Percentiles rank a stretch among this genome's conserved stretches.
Evolutionary conservation across 495 filamentous ascomycete species (phyloP).

Genomic region (Penicillium ucsense): DNA sequence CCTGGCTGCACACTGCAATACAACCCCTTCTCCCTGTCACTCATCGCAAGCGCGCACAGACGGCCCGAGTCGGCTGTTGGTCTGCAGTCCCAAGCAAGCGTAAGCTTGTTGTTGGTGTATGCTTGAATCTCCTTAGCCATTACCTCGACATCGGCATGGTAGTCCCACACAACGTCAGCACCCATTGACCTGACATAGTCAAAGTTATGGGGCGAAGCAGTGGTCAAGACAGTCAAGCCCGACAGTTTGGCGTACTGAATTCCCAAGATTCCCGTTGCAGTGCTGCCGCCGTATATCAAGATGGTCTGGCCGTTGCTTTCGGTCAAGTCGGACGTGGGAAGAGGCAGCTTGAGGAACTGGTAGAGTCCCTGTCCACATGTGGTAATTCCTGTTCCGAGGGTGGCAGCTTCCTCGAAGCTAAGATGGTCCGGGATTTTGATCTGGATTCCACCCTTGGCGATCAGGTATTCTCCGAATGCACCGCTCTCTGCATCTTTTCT

Average conservation of each 20-base stretch:
- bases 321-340: constrained; percentile 1
- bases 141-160: constrained; percentile 14
- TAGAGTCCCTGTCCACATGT: constrained; percentile 31
- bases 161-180: constrained; percentile 35
- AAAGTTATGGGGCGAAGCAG: constrained; percentile 28
- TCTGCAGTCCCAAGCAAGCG: too few relatives aligned
- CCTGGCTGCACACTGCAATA: too few relatives aligned
- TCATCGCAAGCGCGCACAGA: too few relatives aligned
- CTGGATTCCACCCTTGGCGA: constrained; percentile 40
- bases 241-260: constrained; percentile 36
- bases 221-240: constrained; percentile 28
- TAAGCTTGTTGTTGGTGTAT: too few relatives aligned
- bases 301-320: constrained; percentile 7
- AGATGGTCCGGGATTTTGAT: constrained; percentile 41
- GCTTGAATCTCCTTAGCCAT: too few relatives aligned
- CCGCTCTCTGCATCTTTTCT: constrained; percentile 40
- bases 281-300: constrained; percentile 36
- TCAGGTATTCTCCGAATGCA: constrained; percentile 43
- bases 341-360: constrained; percentile 18
- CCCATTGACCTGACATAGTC: constrained; percentile 22
- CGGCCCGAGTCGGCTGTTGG: too few relatives aligned
- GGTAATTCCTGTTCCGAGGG: constrained; percentile 40
- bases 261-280: constrained; percentile 32
- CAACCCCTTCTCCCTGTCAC: too few relatives aligned
- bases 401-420: constrained; percentile 41